Conservation (phyloP, 2,329 filamentous ascomycete species). For the Macrophomina pseudophaseolina region DNA sequence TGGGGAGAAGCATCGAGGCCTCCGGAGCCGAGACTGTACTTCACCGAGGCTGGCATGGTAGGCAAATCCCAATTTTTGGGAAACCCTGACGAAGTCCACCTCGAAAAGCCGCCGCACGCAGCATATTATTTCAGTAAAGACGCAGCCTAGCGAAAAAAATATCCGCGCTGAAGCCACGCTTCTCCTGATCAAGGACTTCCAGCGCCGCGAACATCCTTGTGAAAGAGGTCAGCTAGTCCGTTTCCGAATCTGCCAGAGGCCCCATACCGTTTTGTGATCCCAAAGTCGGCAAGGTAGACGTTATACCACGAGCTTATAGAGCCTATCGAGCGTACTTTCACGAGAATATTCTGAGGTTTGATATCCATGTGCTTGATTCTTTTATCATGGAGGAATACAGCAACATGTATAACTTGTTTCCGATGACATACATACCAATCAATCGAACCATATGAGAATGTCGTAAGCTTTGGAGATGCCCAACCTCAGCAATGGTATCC, state of each 20-base stretch:
- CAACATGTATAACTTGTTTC: constrained; percentile 33
- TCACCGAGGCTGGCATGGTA: no score
- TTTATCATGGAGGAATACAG: constrained; percentile 31
- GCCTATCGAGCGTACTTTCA: no score
- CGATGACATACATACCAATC: neutral
- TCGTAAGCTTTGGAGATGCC: neutral
- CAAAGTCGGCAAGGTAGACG: neutral
- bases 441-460: neutral
- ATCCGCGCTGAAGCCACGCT: constrained; percentile 39
- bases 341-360: constrained; percentile 33
- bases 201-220: constrained; percentile 44
- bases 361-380: constrained; percentile 34
- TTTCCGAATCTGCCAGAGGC: constrained; percentile 33
- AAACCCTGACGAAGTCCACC: no score
- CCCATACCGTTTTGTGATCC: constrained; percentile 29
- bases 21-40: no score
- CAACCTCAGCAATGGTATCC: neutral
- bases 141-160: constrained; percentile 36
- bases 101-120: no score
- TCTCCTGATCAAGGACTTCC: constrained; percentile 38
- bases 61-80: no score
- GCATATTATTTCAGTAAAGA: constrained; percentile 26
- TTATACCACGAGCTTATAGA: no score
- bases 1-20: no score
- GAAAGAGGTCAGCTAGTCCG: constrained; percentile 31